Base-by-base conservation (phyloP, 2,329 filamentous ascomycete species). In the Clarireedia hainanense region DNA sequence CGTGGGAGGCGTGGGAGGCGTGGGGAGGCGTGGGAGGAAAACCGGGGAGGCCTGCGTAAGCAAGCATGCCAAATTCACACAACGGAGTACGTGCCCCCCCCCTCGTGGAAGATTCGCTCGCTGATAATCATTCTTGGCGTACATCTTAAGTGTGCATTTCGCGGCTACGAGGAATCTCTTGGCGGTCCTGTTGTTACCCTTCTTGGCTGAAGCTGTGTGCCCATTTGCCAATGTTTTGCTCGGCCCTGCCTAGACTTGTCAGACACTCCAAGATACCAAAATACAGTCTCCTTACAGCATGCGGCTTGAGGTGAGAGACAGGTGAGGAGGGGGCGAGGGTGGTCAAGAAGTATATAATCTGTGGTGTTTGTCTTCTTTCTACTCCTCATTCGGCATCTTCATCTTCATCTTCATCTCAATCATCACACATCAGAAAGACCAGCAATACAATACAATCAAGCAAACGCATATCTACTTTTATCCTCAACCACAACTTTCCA, bases 141-240 rank as follows among this genome's bases (percentile, higher is more conserved):
- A 43, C 12, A 20, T 43, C 24, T 26, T 26, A 15, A 15, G 27
- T 14, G 24, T 26, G 23, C 40, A 34, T 12, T 34, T 14, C 23
- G 17, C 9, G 26, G 43, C 43, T 47, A 10, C 12, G 43, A 47
- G 26, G 24, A 47, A 47, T 47, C 20, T 47, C 43, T 30, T 47
- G 43, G 43, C 43, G 7, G 43, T 26, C 43, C 20, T 47, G 43
- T 47, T 26, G 43, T 24, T 47, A 47, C 43, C 47, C 47, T 43
- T 45, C 47, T 50, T 55, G 52, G 52, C 52, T 50, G 47, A 55
- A 40, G 39, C 43, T 27, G 52, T 55, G 39, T 50, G 43, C 45
- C 47, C 52, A 30, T 52, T 52, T 39, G 30, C 24, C 34, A 15
- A 23, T 36, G 7, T 17, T 36, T 37, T 3, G 40, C 20, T 47